Evolutionary conservation across 306 rosid genomes (phyloP), one percentile per base, ranked within the genome.

Genomic region (Malus domestica): DNA sequence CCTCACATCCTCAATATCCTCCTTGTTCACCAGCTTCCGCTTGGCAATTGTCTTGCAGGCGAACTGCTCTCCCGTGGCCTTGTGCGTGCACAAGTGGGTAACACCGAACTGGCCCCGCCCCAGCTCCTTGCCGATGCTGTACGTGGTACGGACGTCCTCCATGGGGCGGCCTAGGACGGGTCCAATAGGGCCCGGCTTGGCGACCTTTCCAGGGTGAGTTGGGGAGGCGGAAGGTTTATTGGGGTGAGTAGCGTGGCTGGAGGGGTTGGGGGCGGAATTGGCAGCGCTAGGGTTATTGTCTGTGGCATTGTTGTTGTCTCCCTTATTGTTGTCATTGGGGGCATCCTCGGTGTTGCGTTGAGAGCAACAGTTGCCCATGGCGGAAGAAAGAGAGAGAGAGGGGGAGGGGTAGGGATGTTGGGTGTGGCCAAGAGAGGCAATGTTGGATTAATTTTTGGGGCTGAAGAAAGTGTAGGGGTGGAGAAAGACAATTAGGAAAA

Each of bases 331-430:
- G 1, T 59, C 57, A 20, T 27, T 42, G 4, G 73, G 89, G 68
- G 82, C 83, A 27, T 83, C 88, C 14, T 78, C 74, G 66, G 88
- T 82, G 77, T 72, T 80, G 72, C 89, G 89, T 18, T 87, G 87
- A 71, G 98, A 89, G 92, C 98, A 96, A 82, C 99, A 96, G 67
- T 92, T 96, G 76, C 99, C 99, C 99, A 96, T 96, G 88, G 86
- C 42, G 78, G 81, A 59, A 80, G 81, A 82, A 81, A 75, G 81
- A 76, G 70, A 73, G 66, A 70, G 74, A 20, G 27, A 6, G 30
- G 8, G 25, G 59, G 67, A 74, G 71, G 23, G 46, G 72, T 38
- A 73, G 74, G 72, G 78, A 55, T 35, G n/a, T 64, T 12, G n/a
- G 68, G 63, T 4, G 63, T 76, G 81, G 67, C 44, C 87, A 78